Base-by-base conservation (phyloP, 495 filamentous ascomycete genomes). In the Usnea hakonensis region DNA sequence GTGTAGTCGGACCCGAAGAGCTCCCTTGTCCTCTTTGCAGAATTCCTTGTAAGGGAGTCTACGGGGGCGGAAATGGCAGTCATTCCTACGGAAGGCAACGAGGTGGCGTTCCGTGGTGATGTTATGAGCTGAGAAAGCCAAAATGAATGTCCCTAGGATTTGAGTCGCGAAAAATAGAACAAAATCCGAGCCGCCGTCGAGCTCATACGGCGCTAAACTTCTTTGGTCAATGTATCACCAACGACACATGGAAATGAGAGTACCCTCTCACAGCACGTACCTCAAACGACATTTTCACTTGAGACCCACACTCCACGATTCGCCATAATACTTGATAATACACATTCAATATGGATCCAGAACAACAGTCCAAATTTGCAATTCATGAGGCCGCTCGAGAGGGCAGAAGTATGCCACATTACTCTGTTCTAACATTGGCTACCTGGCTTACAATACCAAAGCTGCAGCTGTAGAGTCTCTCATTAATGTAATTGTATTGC, bases 361-460 rank as follows among this genome's bases (percentile, higher is more conserved):
- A 71, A 46, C 67, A 75, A 26, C 72, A 78, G 60, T 68, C 81
- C 35, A 92, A 89, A 71, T 95, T 84, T 71, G 88, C 89, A 57
- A 85, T 97, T 52, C 94, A 98, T 69, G 91, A 88, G 66, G 94
- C 94, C 30, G 85, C 89, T 53, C 81, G 94, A 59, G 90, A 96
- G 72, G 92, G 94, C 38, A 89, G 83, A 79, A 77, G 94, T 96
- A 80, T 69, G 80, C 52, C 48, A 52, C 57, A 16, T 43, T 46
- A 40, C 57, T 44, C 59, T 57, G 69, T 61, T 62, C 40, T 56
- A 40, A 58, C 60, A 57, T 67, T 33, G 32, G 28, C 28, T 62
- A 50, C 41, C 40, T 28, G 56, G 26, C 64, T 64, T 61, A 71
- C 59, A 69, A 63, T 48, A 38, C 50, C 63, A 52, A 64, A 60